These are phyloP conservation scores for Trametes punicea DNA, from an alignment of 768 basidiomycete species.

Conservation along the genomic window DNA sequence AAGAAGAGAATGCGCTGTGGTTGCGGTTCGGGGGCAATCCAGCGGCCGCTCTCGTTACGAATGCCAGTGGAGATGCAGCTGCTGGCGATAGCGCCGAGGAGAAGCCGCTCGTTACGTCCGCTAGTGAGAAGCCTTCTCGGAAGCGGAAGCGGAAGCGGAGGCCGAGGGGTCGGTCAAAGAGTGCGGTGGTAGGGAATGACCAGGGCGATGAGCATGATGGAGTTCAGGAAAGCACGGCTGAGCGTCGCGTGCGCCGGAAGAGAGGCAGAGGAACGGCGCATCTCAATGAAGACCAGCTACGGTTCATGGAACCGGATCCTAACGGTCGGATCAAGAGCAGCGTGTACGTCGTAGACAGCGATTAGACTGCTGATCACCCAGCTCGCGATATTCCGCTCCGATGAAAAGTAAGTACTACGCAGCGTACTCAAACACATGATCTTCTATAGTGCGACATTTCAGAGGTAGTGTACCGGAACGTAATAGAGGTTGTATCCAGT, in stretches of 20 bases:
- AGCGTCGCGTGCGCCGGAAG: not conserved
- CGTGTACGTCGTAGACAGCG: conserved; percentile 24
- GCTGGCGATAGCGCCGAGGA: not conserved
- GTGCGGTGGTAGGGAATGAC: not conserved
- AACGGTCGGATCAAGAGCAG: conserved; percentile 24
- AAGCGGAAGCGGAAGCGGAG: conserved; percentile 1
- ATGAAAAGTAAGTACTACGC: not conserved
- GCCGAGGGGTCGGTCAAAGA: not conserved
- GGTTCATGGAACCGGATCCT: conserved; percentile 15
- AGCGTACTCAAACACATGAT: no score
- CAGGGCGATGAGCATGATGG: not conserved
- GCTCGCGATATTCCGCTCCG: no score
- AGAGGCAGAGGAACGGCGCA: not conserved
- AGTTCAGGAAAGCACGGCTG: not conserved
- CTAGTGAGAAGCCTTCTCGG: not conserved
- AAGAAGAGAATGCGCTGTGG: conserved; percentile 44
- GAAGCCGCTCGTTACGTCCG: not conserved
- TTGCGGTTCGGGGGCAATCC: conserved; percentile 4
- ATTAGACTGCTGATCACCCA: no score
- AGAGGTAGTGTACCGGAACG: no score
- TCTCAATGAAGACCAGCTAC: conserved; percentile 6
- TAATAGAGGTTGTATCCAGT: not conserved
- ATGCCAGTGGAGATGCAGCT: not conserved
- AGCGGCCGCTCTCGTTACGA: not conserved
- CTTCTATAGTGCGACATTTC: not conserved